phyloP scores from a whole-genome alignment of 768 basidiomycete genomes.

The Tulasnella sp. region DNA sequence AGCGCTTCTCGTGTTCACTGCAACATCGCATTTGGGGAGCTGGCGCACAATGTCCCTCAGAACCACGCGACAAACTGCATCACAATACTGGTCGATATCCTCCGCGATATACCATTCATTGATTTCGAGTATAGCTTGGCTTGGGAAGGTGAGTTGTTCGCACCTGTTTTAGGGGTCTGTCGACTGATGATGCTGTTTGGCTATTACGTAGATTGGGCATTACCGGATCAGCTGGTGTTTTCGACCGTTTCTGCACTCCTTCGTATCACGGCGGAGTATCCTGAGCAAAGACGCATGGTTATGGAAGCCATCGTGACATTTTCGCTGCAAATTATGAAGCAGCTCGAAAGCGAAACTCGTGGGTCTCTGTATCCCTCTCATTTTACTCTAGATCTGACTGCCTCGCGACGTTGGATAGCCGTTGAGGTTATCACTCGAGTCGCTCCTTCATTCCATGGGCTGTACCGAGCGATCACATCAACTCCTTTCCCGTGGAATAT shows the following conservation, averaged over 20 bases:
- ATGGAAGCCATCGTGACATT: constrained; percentile 52
- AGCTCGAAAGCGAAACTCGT: constrained; percentile 45
- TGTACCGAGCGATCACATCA: constrained; percentile 75
- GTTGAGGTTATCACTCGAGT: constrained; percentile 60
- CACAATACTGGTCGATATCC: constrained; percentile 49
- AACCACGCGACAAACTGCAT: constrained; percentile 43
- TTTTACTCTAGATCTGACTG: background rate
- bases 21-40: constrained; percentile 73
- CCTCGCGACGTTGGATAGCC: constrained; percentile 33
- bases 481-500: constrained; percentile 63
- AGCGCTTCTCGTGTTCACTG: constrained; percentile 59
- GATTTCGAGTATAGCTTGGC: constrained; percentile 68
- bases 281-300: constrained; percentile 37
- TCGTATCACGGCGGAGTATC: constrained; percentile 44
- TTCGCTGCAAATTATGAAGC: constrained; percentile 41
- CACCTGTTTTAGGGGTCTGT: background rate
- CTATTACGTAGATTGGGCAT: constrained; percentile 54
- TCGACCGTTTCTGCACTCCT: constrained; percentile 68
- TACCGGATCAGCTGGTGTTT: constrained; percentile 73
- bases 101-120: constrained; percentile 58
- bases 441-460: constrained; percentile 71
- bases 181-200: background rate
- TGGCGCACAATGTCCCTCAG: constrained; percentile 52
- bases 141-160: constrained; percentile 52
- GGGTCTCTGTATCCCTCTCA: constrained; percentile 23